These are phyloP conservation scores for Saturnispora quitensis DNA, from an alignment of 805 yeast species.

Conservation along the genomic window DNA sequence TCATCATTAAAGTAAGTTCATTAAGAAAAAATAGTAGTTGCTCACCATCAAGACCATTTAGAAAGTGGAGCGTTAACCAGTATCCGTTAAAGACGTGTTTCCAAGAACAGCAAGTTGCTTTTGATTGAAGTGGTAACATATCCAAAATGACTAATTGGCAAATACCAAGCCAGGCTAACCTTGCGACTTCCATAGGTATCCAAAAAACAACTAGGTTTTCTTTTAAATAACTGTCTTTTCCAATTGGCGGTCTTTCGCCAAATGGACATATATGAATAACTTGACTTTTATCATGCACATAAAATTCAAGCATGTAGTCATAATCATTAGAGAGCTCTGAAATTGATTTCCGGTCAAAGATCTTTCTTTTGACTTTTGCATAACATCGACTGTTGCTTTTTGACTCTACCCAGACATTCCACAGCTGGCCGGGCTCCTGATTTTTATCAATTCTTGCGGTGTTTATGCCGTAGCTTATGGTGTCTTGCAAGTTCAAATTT, in stretches of 20 bases:
- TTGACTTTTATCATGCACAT: conserved; percentile 6
- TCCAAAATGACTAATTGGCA: conserved; percentile 1
- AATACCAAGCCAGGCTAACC: conserved; percentile 2
- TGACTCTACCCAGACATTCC: conserved; percentile 11
- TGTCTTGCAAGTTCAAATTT: conserved; percentile 1
- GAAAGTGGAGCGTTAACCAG: background rate
- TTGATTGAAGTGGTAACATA: background rate
- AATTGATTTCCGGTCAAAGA: background rate
- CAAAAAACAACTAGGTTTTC: background rate
- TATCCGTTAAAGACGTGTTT: background rate
- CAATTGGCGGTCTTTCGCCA: conserved; percentile 4
- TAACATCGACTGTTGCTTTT: background rate
- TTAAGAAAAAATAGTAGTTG: background rate
- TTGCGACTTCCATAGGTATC: background rate
- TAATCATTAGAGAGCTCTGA: background rate
- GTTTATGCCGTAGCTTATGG: background rate
- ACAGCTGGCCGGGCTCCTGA: background rate
- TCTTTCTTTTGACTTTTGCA: conserved; percentile 1
- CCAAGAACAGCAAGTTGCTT: conserved; percentile 8
- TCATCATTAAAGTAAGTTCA: background rate
- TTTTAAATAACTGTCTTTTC: background rate
- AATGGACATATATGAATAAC: conserved; percentile 6
- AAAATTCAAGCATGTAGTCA: conserved; percentile 5
- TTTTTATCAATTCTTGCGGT: background rate
- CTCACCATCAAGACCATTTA: background rate